phyloP scores from a whole-genome alignment of 805 yeast species.

The Cyberlindnera maritima region DNA sequence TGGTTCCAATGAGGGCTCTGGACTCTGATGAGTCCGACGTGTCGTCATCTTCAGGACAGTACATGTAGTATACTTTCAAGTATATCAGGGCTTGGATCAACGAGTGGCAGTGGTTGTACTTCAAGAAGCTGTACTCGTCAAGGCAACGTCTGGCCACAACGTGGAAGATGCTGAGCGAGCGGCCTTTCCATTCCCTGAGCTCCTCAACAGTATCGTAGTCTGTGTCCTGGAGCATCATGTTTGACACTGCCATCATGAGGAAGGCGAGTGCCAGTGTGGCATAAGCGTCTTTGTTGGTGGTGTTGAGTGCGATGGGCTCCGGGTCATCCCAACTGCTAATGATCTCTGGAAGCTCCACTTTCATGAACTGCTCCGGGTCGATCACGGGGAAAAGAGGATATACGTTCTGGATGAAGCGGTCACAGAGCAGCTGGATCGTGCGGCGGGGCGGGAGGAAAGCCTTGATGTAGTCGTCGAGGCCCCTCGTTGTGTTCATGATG shows the following conservation, averaged over 20 bases:
- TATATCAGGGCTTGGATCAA: slow-evolving; percentile 51
- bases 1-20: slow-evolving; percentile 42
- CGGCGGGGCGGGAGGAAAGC: slow-evolving; percentile 17
- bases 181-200: background rate
- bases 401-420: slow-evolving; percentile 21
- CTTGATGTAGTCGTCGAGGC: slow-evolving; percentile 11
- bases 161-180: slow-evolving; percentile 4
- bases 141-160: slow-evolving; percentile 35
- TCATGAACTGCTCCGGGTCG: slow-evolving; percentile 17
- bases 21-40: slow-evolving; percentile 47
- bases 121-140: slow-evolving; percentile 44
- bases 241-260: slow-evolving; percentile 20
- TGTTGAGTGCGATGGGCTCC: slow-evolving; percentile 1
- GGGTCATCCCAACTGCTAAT: background rate
- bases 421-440: slow-evolving; percentile 11
- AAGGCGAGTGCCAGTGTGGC: slow-evolving; percentile 21
- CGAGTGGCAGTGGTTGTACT: slow-evolving; percentile 40
- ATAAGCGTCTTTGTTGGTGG: slow-evolving; percentile 13
- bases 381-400: slow-evolving; percentile 26
- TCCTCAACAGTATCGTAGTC: slow-evolving; percentile 12
- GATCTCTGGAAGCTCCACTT: slow-evolving; percentile 10
- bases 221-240: slow-evolving; percentile 13
- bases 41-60: slow-evolving; percentile 56
- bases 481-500: background rate
- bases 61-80: slow-evolving; percentile 44